Percentiles rank a stretch among this genome's conserved stretches.
Conservation (phyloP, 345 rosid species). For the Anastatica hierochuntica region DNA sequence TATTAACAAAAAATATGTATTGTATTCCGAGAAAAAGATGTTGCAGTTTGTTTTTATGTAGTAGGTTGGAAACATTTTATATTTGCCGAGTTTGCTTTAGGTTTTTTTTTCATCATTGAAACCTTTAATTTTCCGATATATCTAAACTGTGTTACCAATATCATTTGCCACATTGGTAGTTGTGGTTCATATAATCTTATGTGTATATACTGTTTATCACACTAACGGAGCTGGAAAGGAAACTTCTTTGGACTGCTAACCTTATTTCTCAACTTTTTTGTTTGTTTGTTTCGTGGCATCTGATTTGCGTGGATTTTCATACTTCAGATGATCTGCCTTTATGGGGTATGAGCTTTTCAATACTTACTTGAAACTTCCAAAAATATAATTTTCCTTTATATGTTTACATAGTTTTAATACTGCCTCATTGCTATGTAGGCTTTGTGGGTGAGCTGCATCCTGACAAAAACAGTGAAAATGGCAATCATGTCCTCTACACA, state of each 20-base stretch:
- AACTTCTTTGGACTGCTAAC: not conserved
- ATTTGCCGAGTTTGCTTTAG: not conserved
- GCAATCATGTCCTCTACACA: constrained; percentile 66
- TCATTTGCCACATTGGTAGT: not conserved
- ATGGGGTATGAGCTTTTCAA: constrained; percentile 47
- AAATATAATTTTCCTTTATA: not conserved
- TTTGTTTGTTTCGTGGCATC: constrained; percentile 12
- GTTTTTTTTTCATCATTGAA: not conserved
- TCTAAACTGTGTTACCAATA: not conserved
- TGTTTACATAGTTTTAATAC: not conserved
- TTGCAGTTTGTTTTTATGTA: not conserved
- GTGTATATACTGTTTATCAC: constrained; percentile 1
- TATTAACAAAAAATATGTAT: not conserved
- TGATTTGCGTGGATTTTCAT: constrained; percentile 20
- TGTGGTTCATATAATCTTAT: not conserved
- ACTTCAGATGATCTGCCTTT: constrained; percentile 84
- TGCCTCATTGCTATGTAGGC: constrained; percentile 33
- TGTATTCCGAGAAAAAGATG: not conserved
- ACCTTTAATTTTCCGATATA: not conserved
- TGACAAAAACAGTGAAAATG: constrained; percentile 66
- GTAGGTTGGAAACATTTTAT: not conserved
- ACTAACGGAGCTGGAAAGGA: not conserved
- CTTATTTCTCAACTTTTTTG: not conserved
- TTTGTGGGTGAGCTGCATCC: constrained; percentile 77
- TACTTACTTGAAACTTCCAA: not conserved